Conservation (phyloP, 2,329 filamentous ascomycete species). For the Ampelomyces quisqualis region DNA sequence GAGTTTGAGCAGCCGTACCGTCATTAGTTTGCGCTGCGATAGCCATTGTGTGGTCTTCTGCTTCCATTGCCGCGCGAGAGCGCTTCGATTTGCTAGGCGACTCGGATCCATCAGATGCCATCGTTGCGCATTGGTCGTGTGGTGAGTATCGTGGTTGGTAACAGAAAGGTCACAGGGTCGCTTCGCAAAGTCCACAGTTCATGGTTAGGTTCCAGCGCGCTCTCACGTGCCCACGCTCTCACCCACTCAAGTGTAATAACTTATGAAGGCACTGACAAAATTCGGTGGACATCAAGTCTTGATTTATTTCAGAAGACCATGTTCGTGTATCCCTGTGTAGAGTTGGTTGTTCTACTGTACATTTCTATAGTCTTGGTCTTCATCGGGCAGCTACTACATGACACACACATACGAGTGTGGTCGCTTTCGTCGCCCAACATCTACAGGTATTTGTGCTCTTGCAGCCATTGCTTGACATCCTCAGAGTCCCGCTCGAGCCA, state of each 20-base stretch:
- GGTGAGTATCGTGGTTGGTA: constrained; percentile 5
- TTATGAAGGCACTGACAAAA: no score
- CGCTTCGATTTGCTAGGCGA: constrained; percentile 29
- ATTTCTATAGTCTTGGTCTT: neutral
- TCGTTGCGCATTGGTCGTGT: constrained; percentile 5
- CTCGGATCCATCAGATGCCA: constrained; percentile 20
- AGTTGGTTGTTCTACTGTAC: neutral
- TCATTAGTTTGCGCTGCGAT: constrained; percentile 14
- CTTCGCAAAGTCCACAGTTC: constrained; percentile 10
- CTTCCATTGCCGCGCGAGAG: constrained; percentile 30
- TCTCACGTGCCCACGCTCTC: constrained; percentile 16
- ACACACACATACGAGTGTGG: neutral
- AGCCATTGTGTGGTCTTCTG: constrained; percentile 12
- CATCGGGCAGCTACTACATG: neutral
- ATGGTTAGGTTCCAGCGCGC: constrained; percentile 10
- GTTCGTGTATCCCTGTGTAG: no score
- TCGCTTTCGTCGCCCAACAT: constrained; percentile 2
- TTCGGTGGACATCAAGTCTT: no score
- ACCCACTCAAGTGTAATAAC: neutral
- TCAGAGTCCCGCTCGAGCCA: constrained; percentile 76
- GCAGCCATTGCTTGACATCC: constrained; percentile 74
- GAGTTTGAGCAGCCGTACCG: constrained; percentile 9
- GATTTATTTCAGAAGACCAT: no score
- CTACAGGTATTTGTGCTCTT: constrained; percentile 62
- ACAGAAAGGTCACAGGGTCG: neutral